Conservation (phyloP, 1,284 basidiomycete species). For the Neolentinus lepideus region DNA sequence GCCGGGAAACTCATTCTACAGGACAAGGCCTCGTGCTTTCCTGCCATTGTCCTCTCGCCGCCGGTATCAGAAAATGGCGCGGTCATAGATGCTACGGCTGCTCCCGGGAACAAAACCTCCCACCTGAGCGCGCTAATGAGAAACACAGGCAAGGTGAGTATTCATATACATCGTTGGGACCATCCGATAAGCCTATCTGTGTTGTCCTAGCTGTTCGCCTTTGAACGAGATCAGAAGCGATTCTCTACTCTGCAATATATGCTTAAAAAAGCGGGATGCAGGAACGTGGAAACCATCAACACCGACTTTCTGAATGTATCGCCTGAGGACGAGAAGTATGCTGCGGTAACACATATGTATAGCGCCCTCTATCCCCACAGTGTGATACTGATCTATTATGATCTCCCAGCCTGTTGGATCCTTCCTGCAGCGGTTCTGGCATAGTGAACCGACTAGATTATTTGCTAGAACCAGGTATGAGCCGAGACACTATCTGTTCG, state of each 20-base stretch:
- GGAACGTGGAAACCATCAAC: slow-evolving; percentile 68
- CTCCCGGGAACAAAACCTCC: slow-evolving; percentile 97
- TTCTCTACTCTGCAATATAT: slow-evolving; percentile 80
- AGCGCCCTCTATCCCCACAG: slow-evolving; percentile 20
- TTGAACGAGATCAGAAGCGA: slow-evolving; percentile 76
- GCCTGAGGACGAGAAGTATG: slow-evolving; percentile 55
- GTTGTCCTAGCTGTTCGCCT: slow-evolving; percentile 64
- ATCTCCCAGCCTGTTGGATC: slow-evolving; percentile 70
- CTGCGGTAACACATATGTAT: slow-evolving; percentile 77
- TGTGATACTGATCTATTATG: background rate
- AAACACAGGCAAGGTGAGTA: slow-evolving; percentile 66
- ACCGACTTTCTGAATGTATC: slow-evolving; percentile 76
- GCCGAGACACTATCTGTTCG: slow-evolving; percentile 8
- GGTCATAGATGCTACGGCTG: slow-evolving; percentile 93
- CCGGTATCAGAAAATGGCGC: slow-evolving; percentile 40
- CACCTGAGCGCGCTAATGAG: slow-evolving; percentile 86
- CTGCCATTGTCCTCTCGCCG: slow-evolving; percentile 75
- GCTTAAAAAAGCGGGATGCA: slow-evolving; percentile 74
- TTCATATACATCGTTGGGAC: background rate
- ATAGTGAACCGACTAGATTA: slow-evolving; percentile 89
- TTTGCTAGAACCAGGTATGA: slow-evolving; percentile 60
- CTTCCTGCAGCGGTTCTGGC: slow-evolving; percentile 90
- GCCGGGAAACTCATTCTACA: slow-evolving; percentile 87
- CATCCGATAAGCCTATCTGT: background rate
- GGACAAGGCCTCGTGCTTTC: slow-evolving; percentile 97